Conservation (phyloP, 2,329 filamentous ascomycete genomes). For the Anthostomella pinea region DNA sequence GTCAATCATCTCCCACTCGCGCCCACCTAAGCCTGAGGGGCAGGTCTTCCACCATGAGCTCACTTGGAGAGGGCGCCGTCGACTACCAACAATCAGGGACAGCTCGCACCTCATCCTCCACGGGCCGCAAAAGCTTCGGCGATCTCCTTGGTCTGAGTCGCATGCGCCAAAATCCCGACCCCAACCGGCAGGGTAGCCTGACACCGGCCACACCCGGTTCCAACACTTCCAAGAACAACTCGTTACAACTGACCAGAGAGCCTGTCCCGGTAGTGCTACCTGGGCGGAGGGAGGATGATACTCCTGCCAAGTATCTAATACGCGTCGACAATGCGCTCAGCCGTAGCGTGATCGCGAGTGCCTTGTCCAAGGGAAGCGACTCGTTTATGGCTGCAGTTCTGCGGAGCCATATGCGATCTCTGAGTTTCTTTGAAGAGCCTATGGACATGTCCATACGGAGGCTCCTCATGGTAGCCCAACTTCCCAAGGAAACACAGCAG, state of each 20-base stretch:
- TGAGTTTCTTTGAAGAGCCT: slow-evolving; percentile 92
- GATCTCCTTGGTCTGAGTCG: slow-evolving; percentile 79
- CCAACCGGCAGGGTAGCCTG: slow-evolving; percentile 65
- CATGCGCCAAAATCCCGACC: slow-evolving; percentile 78
- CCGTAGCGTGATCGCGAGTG: slow-evolving; percentile 78
- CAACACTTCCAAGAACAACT: slow-evolving; percentile 75
- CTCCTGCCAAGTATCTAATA: slow-evolving; percentile 82
- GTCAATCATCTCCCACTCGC: slow-evolving; percentile 67
- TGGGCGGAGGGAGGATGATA: slow-evolving; percentile 80
- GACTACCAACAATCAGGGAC: slow-evolving; percentile 66
- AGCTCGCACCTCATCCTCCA: slow-evolving; percentile 78
- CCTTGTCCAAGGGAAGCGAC: slow-evolving; percentile 83
- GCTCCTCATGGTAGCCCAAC: slow-evolving; percentile 90
- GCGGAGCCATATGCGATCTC: slow-evolving; percentile 91
- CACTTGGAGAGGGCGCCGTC: slow-evolving; percentile 68
- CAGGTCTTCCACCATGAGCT: slow-evolving; percentile 88
- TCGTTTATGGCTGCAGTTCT: slow-evolving; percentile 79
- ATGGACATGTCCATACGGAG: slow-evolving; percentile 98
- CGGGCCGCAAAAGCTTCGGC: slow-evolving; percentile 89
- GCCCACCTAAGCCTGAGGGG: slow-evolving; percentile 61
- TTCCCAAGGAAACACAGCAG: slow-evolving; percentile 96
- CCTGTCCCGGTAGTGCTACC: slow-evolving; percentile 69
- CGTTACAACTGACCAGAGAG: slow-evolving; percentile 73
- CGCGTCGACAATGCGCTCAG: slow-evolving; percentile 78
- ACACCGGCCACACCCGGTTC: slow-evolving; percentile 68